Percentiles rank a stretch among this genome's conserved stretches.
phyloP scores from a whole-genome alignment of 768 basidiomycete genomes.

The Clitopilus passeckerianus region DNA sequence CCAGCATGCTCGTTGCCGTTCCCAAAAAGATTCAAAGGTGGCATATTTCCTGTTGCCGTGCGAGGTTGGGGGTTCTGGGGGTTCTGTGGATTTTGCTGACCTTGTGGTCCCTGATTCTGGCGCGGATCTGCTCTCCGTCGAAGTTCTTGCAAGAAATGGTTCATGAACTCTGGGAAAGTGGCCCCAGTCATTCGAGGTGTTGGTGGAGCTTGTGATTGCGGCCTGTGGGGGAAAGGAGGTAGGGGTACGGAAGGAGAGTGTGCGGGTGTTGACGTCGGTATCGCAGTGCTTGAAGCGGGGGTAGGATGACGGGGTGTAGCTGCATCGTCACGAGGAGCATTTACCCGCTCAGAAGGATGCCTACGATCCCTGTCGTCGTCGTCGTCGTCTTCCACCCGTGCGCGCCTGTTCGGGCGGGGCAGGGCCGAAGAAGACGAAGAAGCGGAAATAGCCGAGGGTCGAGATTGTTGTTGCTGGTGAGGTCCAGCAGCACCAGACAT shows the following conservation, averaged over 20 bases:
- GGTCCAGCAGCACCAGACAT: constrained; percentile 7
- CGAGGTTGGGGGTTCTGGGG: neutral
- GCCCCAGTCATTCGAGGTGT: neutral
- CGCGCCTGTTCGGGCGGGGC: constrained; percentile 34
- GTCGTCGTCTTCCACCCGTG: constrained; percentile 57
- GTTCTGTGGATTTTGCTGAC: neutral
- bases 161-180: constrained; percentile 1
- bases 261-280: neutral
- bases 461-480: neutral
- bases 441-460: constrained; percentile 1
- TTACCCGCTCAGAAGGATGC: constrained; percentile 58
- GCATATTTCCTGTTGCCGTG: too few relatives aligned
- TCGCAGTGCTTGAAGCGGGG: constrained; percentile 7
- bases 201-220: neutral
- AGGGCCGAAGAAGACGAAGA: constrained; percentile 4
- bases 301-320: constrained; percentile 14
- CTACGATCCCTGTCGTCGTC: constrained; percentile 59
- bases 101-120: constrained; percentile 4
- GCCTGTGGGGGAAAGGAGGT: constrained; percentile 3
- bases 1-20: neutral
- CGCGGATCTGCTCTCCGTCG: neutral
- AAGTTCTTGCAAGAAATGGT: neutral
- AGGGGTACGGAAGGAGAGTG: too few relatives aligned
- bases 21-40: too few relatives aligned
- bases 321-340: constrained; percentile 14